Conservation (phyloP, 441 rosid genomes). For the Biscutella laevigata region DNA sequence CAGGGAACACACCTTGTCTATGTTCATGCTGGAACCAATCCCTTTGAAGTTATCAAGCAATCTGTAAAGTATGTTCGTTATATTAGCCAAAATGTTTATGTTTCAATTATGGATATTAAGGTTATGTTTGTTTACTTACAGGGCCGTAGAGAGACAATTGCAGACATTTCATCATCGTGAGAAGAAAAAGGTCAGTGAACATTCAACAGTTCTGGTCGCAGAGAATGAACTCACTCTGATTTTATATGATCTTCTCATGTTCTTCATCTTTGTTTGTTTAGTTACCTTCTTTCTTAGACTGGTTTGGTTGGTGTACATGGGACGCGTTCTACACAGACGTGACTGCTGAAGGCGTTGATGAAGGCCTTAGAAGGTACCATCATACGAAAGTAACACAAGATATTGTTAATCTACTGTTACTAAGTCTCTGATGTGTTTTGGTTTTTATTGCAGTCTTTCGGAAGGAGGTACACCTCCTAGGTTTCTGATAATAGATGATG, state of each 20-base stretch:
- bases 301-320: conserved; percentile 99
- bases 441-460: conserved; percentile 59
- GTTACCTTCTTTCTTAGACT: conserved; percentile 83
- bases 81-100: background rate
- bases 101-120: background rate
- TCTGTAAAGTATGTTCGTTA: conserved; percentile 65
- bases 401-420: background rate
- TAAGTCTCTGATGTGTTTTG: conserved; percentile 7
- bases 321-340: conserved; percentile 98
- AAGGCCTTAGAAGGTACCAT: conserved; percentile 70
- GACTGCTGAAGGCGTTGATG: conserved; percentile 85
- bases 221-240: background rate
- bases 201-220: background rate
- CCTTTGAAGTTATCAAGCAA: conserved; percentile 81
- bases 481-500: conserved; percentile 88
- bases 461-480: conserved; percentile 80
- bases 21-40: conserved; percentile 88
- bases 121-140: conserved; percentile 23
- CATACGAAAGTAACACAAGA: background rate
- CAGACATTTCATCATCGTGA: conserved; percentile 83
- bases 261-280: conserved; percentile 22
- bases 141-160: conserved; percentile 77
- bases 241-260: conserved; percentile 13
- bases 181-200: conserved; percentile 58
- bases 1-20: conserved; percentile 78